A percentile compares a stretch with the other conserved stretches of the same genome.
These are phyloP conservation scores for Parastagonospora nodorum DNA, from an alignment of 2,329 filamentous ascomycete species.

Conservation along the genomic window DNA sequence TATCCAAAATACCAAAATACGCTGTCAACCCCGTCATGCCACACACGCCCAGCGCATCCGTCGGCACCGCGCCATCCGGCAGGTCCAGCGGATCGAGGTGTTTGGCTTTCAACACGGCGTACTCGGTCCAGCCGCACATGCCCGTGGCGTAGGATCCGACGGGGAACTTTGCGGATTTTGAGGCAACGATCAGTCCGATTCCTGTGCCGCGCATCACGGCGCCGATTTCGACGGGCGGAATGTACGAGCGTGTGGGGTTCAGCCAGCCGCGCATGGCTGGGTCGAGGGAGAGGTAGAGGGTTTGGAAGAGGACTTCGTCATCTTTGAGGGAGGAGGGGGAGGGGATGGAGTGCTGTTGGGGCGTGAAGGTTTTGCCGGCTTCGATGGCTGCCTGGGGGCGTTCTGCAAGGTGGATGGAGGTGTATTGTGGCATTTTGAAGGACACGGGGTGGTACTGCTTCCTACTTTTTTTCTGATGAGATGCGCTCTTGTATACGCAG, in stretches of 20 bases:
- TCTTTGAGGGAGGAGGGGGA: slow-evolving; percentile 59
- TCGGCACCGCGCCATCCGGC: slow-evolving; percentile 54
- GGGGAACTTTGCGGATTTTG: slow-evolving; percentile 60
- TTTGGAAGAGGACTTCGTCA: slow-evolving; percentile 65
- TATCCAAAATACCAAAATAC: slow-evolving; percentile 73
- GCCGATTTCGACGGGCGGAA: slow-evolving; percentile 70
- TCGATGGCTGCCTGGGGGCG: slow-evolving; percentile 66
- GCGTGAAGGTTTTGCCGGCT: slow-evolving; percentile 67
- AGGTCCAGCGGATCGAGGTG: slow-evolving; percentile 52
- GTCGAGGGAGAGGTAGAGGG: slow-evolving; percentile 71
- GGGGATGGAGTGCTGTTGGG: slow-evolving; percentile 56
- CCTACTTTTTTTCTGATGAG: background rate
- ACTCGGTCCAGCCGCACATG: slow-evolving; percentile 67
- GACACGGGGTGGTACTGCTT: background rate
- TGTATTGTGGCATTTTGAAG: slow-evolving; percentile 47
- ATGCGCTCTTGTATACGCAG: background rate
- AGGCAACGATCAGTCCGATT: slow-evolving; percentile 66
- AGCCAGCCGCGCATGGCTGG: slow-evolving; percentile 79
- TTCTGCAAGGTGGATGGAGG: slow-evolving; percentile 64
- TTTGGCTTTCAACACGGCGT: slow-evolving; percentile 63
- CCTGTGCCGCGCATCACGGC: slow-evolving; percentile 69
- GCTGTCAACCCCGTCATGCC: slow-evolving; percentile 75
- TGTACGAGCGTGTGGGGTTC: slow-evolving; percentile 63
- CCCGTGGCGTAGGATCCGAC: slow-evolving; percentile 64
- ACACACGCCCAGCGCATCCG: slow-evolving; percentile 59